A percentile compares a stretch with the other conserved stretches of the same genome.
phyloP scores from a whole-genome alignment of 352 stramenopile species.

The Pythium aphanidermatum region DNA sequence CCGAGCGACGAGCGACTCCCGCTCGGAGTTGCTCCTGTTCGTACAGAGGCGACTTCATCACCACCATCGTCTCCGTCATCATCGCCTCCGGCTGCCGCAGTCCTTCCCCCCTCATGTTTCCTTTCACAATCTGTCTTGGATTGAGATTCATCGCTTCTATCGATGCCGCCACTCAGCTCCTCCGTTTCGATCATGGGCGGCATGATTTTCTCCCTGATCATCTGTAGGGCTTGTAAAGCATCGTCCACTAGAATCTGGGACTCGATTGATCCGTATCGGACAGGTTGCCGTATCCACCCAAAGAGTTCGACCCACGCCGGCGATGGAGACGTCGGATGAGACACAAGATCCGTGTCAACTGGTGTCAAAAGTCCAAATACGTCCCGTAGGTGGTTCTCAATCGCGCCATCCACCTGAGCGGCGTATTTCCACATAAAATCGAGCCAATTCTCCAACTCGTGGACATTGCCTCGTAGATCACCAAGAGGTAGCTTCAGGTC shows the following conservation, averaged over 20 bases:
- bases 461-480: conserved; percentile 2
- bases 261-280: conserved; percentile 2
- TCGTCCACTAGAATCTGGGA: conserved; percentile 13
- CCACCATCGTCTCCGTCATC: too few relatives aligned
- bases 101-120: too few relatives aligned
- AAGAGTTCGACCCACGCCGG: conserved; percentile 7
- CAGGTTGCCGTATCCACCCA: conserved; percentile 12
- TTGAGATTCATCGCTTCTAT: too few relatives aligned
- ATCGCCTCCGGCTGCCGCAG: too few relatives aligned
- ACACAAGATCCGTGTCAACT: not conserved
- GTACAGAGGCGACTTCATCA: too few relatives aligned
- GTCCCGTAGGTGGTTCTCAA: conserved; percentile 11
- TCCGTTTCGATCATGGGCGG: conserved; percentile 1
- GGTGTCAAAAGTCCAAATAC: conserved; percentile 10
- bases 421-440: conserved; percentile 30
- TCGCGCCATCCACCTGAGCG: not conserved
- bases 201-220: conserved; percentile 1
- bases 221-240: conserved; percentile 5
- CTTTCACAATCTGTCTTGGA: too few relatives aligned
- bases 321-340: not conserved
- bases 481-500: conserved; percentile 15
- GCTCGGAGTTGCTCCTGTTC: too few relatives aligned
- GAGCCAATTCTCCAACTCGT: conserved; percentile 26
- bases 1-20: too few relatives aligned
- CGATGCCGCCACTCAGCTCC: too few relatives aligned